A percentile compares a stretch with the other conserved stretches of the same genome.
Evolutionary conservation across 1,139 yeast species (phyloP).

Genomic region (Debaryomyces sp.): DNA sequence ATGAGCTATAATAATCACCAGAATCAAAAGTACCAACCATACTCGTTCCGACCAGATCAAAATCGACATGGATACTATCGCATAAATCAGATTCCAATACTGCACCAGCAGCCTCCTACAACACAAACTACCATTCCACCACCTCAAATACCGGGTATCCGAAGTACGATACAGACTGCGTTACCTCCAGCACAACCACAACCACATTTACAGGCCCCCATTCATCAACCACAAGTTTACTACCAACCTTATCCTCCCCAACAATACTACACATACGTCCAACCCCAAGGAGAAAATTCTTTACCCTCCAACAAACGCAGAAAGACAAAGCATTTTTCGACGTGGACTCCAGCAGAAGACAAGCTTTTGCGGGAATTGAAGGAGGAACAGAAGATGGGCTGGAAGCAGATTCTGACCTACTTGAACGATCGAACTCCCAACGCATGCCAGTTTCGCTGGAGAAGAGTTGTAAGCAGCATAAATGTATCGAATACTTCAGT

Average conservation of each 20-base stretch:
- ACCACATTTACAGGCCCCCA: neutral
- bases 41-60: neutral
- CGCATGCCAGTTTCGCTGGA: constrained; percentile 53
- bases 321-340: constrained; percentile 25
- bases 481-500: constrained; percentile 7
- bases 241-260: constrained; percentile 5
- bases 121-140: neutral
- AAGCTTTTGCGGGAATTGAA: constrained; percentile 39
- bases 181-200: constrained; percentile 4
- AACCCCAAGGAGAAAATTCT: neutral
- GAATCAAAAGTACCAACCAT: constrained; percentile 1
- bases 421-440: constrained; percentile 49
- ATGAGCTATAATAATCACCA: constrained; percentile 6
- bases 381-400: constrained; percentile 46
- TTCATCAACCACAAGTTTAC: constrained; percentile 3
- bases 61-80: constrained; percentile 4
- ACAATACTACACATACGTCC: constrained; percentile 7
- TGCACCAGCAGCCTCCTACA: neutral
- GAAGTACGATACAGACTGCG: neutral
- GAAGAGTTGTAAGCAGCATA: constrained; percentile 41
- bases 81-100: neutral
- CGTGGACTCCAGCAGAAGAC: constrained; percentile 45
- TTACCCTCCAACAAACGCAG: neutral
- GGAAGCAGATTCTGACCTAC: constrained; percentile 48
- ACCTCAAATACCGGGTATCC: constrained; percentile 5